Evolutionary conservation across 805 yeast species (phyloP).

Genomic region (Debaryomyces castellii): DNA sequence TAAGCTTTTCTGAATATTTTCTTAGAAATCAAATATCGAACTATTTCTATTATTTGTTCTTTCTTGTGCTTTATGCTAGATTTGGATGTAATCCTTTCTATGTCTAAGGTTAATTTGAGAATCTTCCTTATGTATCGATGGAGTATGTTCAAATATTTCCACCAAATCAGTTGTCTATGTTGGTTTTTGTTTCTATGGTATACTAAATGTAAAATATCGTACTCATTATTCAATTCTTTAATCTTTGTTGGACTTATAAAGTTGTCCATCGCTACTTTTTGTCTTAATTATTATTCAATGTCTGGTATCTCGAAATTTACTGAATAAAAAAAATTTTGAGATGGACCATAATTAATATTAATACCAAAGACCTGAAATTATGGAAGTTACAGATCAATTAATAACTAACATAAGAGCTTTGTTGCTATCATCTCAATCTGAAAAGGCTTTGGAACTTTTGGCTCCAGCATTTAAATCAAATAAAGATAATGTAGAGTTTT

Average conservation of each 20-base stretch:
- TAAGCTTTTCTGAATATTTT: conserved; percentile 48
- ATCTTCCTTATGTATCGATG: conserved; percentile 54
- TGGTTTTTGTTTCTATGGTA: conserved; percentile 77
- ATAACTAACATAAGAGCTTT: conserved; percentile 41
- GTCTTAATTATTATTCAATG: not conserved
- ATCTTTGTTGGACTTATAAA: not conserved
- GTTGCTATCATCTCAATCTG: conserved; percentile 50
- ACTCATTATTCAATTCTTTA: conserved; percentile 42
- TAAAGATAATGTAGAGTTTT: conserved; percentile 42
- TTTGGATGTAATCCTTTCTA: conserved; percentile 6
- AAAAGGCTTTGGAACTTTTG: conserved; percentile 51
- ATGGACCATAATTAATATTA: not conserved
- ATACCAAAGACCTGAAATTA: not conserved
- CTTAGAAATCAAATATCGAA: conserved; percentile 30
- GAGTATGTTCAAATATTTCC: conserved; percentile 64
- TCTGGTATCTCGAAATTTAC: not conserved
- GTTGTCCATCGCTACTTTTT: conserved; percentile 2
- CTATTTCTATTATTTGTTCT: conserved; percentile 11
- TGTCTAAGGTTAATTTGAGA: conserved; percentile 20
- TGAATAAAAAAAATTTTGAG: conserved; percentile 2
- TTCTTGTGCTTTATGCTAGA: conserved; percentile 10
- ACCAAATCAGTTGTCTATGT: conserved; percentile 73
- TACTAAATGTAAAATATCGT: conserved; percentile 56
- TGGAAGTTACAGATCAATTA: conserved; percentile 8
- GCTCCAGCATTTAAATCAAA: conserved; percentile 31